These are phyloP conservation scores for grape (Vitis vinifera) DNA, from an alignment of 164 flowering plant species.

Conservation along the genomic window ASM3070453v1 NC_081809.1:610001-610500, in stretches of 20 bases:
- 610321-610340: slow-evolving; percentile 39
- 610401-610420: slow-evolving; percentile 66
- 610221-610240: not conserved
- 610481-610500: slow-evolving; percentile 21
- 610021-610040: slow-evolving; percentile 9
- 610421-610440: slow-evolving; percentile 52
- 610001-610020: slow-evolving; percentile 12
- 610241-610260: slow-evolving; percentile 40
- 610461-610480: slow-evolving; percentile 6
- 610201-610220: slow-evolving; percentile 13
- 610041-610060: slow-evolving; percentile 32
- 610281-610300: slow-evolving; percentile 83
- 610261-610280: slow-evolving; percentile 94
- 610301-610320: slow-evolving; percentile 42
- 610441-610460: slow-evolving; percentile 32
- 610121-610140: slow-evolving; percentile 12
- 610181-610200: slow-evolving; percentile 12
- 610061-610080: slow-evolving; percentile 42
- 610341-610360: slow-evolving; percentile 43
- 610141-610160: slow-evolving; percentile 7
- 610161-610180: slow-evolving; percentile 13
- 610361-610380: slow-evolving; percentile 40
- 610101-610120: slow-evolving; percentile 13
- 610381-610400: slow-evolving; percentile 38
- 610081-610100: slow-evolving; percentile 50